Percentiles rank a stretch among this genome's conserved stretches.
These are phyloP conservation scores for Mycena rebaudengoi DNA, from an alignment of 768 basidiomycete genomes.

Conservation along the genomic window DNA sequence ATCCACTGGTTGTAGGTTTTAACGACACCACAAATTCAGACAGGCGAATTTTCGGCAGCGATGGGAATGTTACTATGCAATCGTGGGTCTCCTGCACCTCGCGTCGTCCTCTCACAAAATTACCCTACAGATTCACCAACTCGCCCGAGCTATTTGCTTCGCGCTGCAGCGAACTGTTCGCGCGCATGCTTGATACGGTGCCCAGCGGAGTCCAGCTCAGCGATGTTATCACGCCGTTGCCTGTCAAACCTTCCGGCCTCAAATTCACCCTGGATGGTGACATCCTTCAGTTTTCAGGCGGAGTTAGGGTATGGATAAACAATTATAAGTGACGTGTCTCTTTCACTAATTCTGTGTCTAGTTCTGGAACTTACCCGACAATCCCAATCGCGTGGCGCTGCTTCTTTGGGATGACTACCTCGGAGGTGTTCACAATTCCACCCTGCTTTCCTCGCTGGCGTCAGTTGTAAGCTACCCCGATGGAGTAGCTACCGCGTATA, in stretches of 20 bases:
- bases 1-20: conserved; percentile 43
- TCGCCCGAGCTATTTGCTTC: conserved; percentile 4
- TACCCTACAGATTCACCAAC: not conserved
- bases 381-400: not conserved
- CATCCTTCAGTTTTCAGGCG: not conserved
- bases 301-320: conserved; percentile 9
- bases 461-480: not conserved
- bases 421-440: not conserved
- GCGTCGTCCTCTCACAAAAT: not conserved
- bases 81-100: conserved; percentile 27
- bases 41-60: conserved; percentile 44
- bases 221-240: conserved; percentile 10
- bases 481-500: conserved; percentile 3
- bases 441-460: conserved; percentile 3
- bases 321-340: not conserved
- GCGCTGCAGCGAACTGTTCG: conserved; percentile 4
- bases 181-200: conserved; percentile 13
- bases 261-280: conserved; percentile 7
- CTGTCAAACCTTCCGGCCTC: conserved; percentile 9
- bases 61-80: conserved; percentile 46
- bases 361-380: conserved; percentile 9
- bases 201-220: conserved; percentile 10
- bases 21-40: conserved; percentile 48
- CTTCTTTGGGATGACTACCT: conserved; percentile 9
- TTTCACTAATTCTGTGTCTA: conserved; percentile 1